Conservation (phyloP, 345 rosid genomes). For the Eucalyptus regnans region DNA sequence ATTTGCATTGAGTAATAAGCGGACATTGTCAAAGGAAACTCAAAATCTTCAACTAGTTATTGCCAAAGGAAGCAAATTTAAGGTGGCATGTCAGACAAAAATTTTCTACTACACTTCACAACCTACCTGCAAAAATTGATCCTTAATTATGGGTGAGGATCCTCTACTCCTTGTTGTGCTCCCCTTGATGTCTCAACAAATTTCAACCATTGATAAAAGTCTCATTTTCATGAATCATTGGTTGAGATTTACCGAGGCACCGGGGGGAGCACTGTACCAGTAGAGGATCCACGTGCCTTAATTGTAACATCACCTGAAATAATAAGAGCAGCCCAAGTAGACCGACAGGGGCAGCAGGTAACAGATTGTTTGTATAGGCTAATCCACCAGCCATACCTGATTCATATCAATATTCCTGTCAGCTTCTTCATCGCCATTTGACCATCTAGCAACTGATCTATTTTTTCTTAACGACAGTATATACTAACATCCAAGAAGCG, state of each 20-base stretch:
- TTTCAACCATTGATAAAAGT: background rate
- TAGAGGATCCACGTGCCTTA: background rate
- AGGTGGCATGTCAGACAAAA: background rate
- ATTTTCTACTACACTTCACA: background rate
- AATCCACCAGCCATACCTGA: constrained; percentile 59
- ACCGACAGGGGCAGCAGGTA: constrained; percentile 61
- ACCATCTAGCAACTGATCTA: background rate
- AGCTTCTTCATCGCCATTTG: background rate
- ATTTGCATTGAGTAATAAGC: background rate
- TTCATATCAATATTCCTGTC: background rate
- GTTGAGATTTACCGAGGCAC: background rate
- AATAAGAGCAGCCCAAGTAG: constrained; percentile 60
- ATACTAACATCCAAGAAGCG: background rate
- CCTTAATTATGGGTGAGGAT: background rate
- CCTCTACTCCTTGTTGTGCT: background rate
- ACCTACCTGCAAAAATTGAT: background rate
- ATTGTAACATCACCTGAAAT: constrained; percentile 40
- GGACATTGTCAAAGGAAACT: background rate
- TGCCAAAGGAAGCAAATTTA: background rate
- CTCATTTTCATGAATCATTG: background rate
- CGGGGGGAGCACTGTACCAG: background rate
- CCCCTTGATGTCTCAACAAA: background rate
- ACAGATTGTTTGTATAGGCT: constrained; percentile 43
- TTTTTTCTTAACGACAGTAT: background rate
- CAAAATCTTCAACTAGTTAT: background rate